Evolutionary conservation across 163 green algal species (phyloP), one percentile per base, ranked within the genome.

Genomic region (Chlamydomonas reinhardtii): DNA sequence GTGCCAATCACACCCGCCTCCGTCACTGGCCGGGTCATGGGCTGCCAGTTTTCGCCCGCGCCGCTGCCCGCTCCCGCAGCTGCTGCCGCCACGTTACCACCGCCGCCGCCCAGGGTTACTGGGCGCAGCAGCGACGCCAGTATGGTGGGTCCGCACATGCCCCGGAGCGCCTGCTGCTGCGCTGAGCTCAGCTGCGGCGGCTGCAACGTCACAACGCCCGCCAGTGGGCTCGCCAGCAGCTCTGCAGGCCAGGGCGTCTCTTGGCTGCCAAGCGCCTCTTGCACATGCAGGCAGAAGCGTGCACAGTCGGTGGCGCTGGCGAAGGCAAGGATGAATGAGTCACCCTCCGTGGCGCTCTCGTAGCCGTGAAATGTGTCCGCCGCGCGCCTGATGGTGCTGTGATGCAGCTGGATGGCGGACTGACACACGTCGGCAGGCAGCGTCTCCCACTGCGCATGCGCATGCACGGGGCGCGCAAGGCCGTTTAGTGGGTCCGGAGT

Each of bases 351-450:
- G 4, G 37, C 8, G 24, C 5, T 31, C 70, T 76, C 71, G 71
- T 76, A 76, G 8, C 71, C 71, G 71, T 59, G 9, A 25, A 52
- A 31, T 1, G 43, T 14, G 71, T 25, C 22, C 27, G 39, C 71
- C 14, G 35, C 35, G 4, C 43, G 22, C 15, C 71, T 37, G 37
- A 76, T 56, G 71, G 39, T 59, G 37, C 4, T 76, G 71, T 76
- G 71, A 17, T 76, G 71, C 37, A 59, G 35, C 71, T 59, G 35
- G 71, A 76, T 76, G 35, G 71, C 34, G 34, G 29, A 35, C 66
- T 73, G 66, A 16, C 66, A 73, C 29, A 73, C 66, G n/a, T 73
- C 66, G 27, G 66, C 66, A 8, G 66, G 66, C 27, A 73, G 66
- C 27, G 66, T 73, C 66, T 73, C 66, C 66, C 66, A 73, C 29